Conservation (phyloP, 192 early-diverging fungal species). For the Gonapodya prolifera region DNA sequence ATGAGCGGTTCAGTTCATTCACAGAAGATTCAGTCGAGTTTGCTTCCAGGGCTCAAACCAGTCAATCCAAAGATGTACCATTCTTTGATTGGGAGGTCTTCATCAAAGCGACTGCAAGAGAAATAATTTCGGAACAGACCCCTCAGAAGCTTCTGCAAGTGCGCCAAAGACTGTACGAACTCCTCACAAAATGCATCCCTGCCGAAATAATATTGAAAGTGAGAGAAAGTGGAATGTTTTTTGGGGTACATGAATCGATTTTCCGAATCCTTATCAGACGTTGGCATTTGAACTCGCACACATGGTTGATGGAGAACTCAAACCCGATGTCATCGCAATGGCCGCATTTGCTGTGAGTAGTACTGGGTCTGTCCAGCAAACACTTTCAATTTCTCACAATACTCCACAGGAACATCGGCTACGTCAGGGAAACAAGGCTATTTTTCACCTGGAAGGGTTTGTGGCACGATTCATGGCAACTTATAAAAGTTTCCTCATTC, state of each 20-base stretch:
- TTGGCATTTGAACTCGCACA: slow-evolving; percentile 60
- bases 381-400: background rate
- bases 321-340: slow-evolving; percentile 47
- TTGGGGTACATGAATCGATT: background rate
- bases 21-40: too few relatives aligned
- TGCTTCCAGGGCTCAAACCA: background rate
- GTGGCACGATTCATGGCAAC: slow-evolving; percentile 81
- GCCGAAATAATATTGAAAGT: slow-evolving; percentile 68
- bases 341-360: slow-evolving; percentile 64
- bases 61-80: slow-evolving; percentile 29
- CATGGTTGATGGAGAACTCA: slow-evolving; percentile 53
- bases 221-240: background rate
- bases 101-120: slow-evolving; percentile 49
- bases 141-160: slow-evolving; percentile 44
- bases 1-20: background rate
- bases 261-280: slow-evolving; percentile 20
- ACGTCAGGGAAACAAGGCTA: slow-evolving; percentile 72
- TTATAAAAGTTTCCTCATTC: slow-evolving; percentile 61
- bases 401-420: slow-evolving; percentile 63
- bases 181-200: slow-evolving; percentile 82
- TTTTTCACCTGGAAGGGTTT: slow-evolving; percentile 93
- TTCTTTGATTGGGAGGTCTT: slow-evolving; percentile 81
- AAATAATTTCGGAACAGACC: slow-evolving; percentile 63
- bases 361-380: background rate
- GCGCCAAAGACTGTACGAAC: slow-evolving; percentile 69